phyloP scores from a whole-genome alignment of 805 yeast species.

The Candida xiaguanensis region DNA sequence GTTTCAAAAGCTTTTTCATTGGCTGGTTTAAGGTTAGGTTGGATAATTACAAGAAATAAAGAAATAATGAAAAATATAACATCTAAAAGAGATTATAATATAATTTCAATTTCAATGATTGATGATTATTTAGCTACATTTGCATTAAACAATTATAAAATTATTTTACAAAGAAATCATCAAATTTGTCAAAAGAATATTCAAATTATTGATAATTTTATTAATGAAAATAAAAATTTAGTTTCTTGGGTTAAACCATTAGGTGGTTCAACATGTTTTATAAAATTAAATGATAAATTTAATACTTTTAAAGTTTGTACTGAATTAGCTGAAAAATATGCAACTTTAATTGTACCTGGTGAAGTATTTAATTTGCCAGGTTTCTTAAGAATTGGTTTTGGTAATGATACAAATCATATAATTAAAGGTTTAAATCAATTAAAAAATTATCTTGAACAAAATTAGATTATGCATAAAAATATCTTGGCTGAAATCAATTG shows the following conservation, averaged over 20 bases:
- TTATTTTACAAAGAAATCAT: constrained; percentile 37
- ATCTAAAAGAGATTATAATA: constrained; percentile 47
- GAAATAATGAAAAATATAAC: constrained; percentile 27
- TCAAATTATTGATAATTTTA: constrained; percentile 28
- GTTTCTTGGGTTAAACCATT: constrained; percentile 41
- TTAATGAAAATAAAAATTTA: constrained; percentile 25
- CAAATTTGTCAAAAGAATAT: constrained; percentile 38
- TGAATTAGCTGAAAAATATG: constrained; percentile 31
- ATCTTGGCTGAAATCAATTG: too few relatives aligned
- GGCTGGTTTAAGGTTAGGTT: constrained; percentile 53
- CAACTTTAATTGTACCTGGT: constrained; percentile 46
- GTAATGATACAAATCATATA: constrained; percentile 36
- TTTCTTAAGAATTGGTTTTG: constrained; percentile 47
- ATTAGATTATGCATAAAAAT: constrained; percentile 2
- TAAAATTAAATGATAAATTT: constrained; percentile 27
- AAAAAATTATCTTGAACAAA: constrained; percentile 11
- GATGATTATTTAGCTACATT: constrained; percentile 46
- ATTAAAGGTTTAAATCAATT: constrained; percentile 28
- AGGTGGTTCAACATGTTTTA: constrained; percentile 47
- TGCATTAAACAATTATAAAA: constrained; percentile 32
- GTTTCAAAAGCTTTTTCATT: constrained; percentile 52
- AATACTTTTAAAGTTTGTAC: constrained; percentile 29
- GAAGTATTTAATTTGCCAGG: constrained; percentile 43
- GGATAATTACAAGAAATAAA: constrained; percentile 41
- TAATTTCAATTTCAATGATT: constrained; percentile 44